These are phyloP conservation scores for Phaseolus coccineus DNA, from an alignment of 331 rosid species.

Conservation along the genomic window DNA sequence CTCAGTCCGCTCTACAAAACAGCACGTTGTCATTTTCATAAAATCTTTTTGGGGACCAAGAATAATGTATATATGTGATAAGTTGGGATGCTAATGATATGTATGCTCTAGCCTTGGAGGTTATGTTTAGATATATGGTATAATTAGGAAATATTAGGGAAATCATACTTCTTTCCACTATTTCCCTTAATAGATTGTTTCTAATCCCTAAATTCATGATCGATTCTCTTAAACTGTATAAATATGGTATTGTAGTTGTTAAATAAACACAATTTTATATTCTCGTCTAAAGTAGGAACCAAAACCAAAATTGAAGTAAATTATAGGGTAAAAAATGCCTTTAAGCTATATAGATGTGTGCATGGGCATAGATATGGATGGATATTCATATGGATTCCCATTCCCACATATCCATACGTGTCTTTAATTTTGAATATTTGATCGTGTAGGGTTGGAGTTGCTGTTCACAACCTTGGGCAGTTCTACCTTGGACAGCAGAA, in stretches of 20 bases:
- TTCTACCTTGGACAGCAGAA: slow-evolving; percentile 72
- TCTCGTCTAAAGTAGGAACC: background rate
- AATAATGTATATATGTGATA: background rate
- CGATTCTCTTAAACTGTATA: background rate
- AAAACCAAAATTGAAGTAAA: background rate
- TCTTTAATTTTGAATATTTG: slow-evolving; percentile 43
- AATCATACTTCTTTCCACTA: background rate
- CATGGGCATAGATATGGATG: too few relatives aligned
- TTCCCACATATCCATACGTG: background rate
- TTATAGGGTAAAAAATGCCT: background rate
- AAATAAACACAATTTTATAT: background rate
- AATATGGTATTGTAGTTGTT: background rate
- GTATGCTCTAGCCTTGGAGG: background rate
- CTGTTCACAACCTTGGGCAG: slow-evolving; percentile 91
- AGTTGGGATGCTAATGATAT: background rate
- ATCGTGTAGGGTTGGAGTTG: slow-evolving; percentile 74
- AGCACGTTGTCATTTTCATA: background rate
- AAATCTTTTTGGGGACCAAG: background rate
- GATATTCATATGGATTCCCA: too few relatives aligned
- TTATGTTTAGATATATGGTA: background rate
- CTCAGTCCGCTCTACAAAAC: background rate
- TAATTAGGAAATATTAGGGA: background rate
- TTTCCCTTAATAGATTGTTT: background rate
- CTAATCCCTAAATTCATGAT: background rate
- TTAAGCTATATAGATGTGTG: background rate